phyloP scores from a whole-genome alignment of 805 yeast genomes.

The Candida peoriensis region DNA sequence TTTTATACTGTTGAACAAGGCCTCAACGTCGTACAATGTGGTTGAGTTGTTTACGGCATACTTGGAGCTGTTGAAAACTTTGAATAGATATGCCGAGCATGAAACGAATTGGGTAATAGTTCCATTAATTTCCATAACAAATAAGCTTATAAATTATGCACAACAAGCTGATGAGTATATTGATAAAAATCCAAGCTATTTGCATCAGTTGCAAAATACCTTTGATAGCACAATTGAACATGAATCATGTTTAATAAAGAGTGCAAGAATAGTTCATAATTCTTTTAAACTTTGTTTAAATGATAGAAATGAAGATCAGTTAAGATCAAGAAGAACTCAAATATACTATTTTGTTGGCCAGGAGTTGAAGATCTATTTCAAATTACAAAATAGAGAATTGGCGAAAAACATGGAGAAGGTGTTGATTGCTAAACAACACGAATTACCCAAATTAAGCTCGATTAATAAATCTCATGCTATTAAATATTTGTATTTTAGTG shows the following conservation, averaged over 20 bases:
- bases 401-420: slow-evolving; percentile 74
- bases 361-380: slow-evolving; percentile 65
- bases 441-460: slow-evolving; percentile 44
- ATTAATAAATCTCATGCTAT: slow-evolving; percentile 50
- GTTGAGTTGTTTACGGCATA: slow-evolving; percentile 25
- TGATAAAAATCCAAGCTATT: slow-evolving; percentile 12
- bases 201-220: slow-evolving; percentile 4
- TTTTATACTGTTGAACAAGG: slow-evolving; percentile 11
- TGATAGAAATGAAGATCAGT: slow-evolving; percentile 57
- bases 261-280: slow-evolving; percentile 63
- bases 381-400: slow-evolving; percentile 60
- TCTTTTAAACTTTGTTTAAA: slow-evolving; percentile 74
- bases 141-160: slow-evolving; percentile 30
- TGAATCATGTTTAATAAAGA: slow-evolving; percentile 39
- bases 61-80: slow-evolving; percentile 37
- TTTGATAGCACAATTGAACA: slow-evolving; percentile 21
- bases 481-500: slow-evolving; percentile 63
- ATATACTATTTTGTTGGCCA: slow-evolving; percentile 68
- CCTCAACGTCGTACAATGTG: slow-evolving; percentile 26
- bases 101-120: slow-evolving; percentile 49
- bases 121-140: slow-evolving; percentile 36
- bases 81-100: slow-evolving; percentile 49
- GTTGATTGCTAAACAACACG: slow-evolving; percentile 44
- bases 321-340: slow-evolving; percentile 50
- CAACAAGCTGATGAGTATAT: slow-evolving; percentile 19